A percentile compares a stretch with the other conserved stretches of the same genome.
phyloP scores from a whole-genome alignment of 352 stramenopile species.

The Phytophthora colocasiae region DNA sequence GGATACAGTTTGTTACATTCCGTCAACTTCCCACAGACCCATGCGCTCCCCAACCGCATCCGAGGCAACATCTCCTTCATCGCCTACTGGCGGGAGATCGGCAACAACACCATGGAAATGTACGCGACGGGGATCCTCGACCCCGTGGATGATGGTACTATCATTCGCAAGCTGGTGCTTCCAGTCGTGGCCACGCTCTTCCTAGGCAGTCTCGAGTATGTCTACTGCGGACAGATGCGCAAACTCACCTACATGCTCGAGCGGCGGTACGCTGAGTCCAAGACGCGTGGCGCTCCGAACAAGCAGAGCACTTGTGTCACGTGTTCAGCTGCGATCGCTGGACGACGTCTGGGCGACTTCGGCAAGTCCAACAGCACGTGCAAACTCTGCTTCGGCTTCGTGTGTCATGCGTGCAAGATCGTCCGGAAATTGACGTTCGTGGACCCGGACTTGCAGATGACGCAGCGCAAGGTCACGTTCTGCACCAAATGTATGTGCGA shows the following conservation, averaged over 20 bases:
- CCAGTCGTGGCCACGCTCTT: not conserved
- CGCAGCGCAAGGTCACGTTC: not conserved
- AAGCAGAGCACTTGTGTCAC: constrained; percentile 10
- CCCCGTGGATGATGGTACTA: not conserved
- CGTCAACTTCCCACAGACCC: not conserved
- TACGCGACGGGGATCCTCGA: not conserved
- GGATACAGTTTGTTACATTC: not conserved
- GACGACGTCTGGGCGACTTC: constrained; percentile 3
- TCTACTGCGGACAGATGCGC: constrained; percentile 12
- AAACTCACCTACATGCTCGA: constrained; percentile 13
- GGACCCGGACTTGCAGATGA: not conserved
- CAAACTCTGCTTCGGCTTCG: constrained; percentile 8
- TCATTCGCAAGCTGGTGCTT: not conserved
- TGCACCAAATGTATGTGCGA: not conserved
- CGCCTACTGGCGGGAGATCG: not conserved
- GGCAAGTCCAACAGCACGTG: constrained; percentile 13
- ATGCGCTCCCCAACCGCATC: constrained; percentile 4
- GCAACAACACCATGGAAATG: constrained; percentile 8
- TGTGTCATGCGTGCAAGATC: constrained; percentile 4
- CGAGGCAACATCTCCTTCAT: constrained; percentile 10
- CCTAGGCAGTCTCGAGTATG: constrained; percentile 9
- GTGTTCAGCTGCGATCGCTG: constrained; percentile 4
- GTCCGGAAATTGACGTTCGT: not conserved
- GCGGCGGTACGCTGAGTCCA: constrained; percentile 8
- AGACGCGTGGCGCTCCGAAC: constrained; percentile 9